A percentile compares a stretch with the other conserved stretches of the same genome.
These are phyloP conservation scores for Trichoderma reesei DNA, from an alignment of 495 filamentous ascomycete genomes.

Conservation along the genomic window DNA sequence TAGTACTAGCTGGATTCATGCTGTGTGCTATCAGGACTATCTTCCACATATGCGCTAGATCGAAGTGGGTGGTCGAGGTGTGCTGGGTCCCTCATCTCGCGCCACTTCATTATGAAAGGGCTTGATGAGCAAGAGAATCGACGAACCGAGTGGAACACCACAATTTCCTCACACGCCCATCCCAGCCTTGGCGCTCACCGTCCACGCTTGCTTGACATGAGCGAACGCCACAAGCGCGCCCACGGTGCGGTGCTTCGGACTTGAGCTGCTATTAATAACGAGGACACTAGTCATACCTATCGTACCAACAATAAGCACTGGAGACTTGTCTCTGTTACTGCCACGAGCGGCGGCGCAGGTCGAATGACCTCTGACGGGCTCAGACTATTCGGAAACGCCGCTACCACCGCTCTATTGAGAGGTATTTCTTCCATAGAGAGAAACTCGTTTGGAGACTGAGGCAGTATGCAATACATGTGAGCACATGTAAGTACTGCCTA, in stretches of 20 bases:
- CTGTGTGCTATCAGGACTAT: neutral
- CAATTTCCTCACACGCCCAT: neutral
- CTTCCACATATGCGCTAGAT: neutral
- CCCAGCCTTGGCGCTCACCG: neutral
- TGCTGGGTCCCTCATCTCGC: neutral
- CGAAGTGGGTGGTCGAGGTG: neutral
- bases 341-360: no score
- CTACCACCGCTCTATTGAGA: no score
- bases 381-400: no score
- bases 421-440: no score
- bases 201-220: neutral
- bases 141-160: neutral
- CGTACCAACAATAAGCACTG: neutral
- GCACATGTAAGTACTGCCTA: neutral
- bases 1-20: constrained; percentile 2
- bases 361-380: no score
- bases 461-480: no score
- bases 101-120: constrained; percentile 4
- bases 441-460: no score
- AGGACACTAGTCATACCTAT: neutral
- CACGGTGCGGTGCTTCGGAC: neutral
- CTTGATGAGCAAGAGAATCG: neutral
- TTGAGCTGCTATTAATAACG: neutral
- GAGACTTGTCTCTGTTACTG: no score
- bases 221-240: neutral